These are phyloP conservation scores for Papilionanthe hybrid DNA, from an alignment of 116 monocot species.

Conservation along the genomic window DNA sequence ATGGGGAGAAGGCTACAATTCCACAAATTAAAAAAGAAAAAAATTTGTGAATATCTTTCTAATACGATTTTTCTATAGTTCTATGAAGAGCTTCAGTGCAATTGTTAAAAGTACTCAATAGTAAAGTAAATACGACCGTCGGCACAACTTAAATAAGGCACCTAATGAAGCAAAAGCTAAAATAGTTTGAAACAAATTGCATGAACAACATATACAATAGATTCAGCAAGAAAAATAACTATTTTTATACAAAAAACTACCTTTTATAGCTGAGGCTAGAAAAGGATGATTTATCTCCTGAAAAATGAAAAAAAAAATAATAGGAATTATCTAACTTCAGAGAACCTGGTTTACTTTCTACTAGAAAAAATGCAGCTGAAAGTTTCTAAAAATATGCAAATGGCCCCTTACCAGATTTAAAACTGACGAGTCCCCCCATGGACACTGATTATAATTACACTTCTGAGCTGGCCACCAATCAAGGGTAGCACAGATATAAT, in stretches of 20 bases:
- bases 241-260: conserved; percentile 18
- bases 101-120: too few species aligned
- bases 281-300: conserved; percentile 69
- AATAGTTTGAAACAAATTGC: too few species aligned
- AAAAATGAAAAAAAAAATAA: conserved; percentile 4
- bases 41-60: background rate
- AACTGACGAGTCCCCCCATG: conserved; percentile 75
- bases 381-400: background rate
- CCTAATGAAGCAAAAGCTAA: too few species aligned
- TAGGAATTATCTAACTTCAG: background rate
- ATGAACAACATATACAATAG: too few species aligned
- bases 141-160: too few species aligned
- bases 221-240: background rate
- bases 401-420: conserved; percentile 63
- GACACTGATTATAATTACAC: conserved; percentile 84
- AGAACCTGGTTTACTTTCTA: background rate
- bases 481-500: conserved; percentile 83
- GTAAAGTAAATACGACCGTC: too few species aligned
- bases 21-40: background rate
- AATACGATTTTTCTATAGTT: background rate
- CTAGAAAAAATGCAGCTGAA: conserved; percentile 6
- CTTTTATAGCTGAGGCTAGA: conserved; percentile 68
- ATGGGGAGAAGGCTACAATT: conserved; percentile 47
- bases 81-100: background rate
- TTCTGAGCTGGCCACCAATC: conserved; percentile 99